Conservation (phyloP, 1,284 basidiomycete genomes). For the Ustilago sp. region DNA sequence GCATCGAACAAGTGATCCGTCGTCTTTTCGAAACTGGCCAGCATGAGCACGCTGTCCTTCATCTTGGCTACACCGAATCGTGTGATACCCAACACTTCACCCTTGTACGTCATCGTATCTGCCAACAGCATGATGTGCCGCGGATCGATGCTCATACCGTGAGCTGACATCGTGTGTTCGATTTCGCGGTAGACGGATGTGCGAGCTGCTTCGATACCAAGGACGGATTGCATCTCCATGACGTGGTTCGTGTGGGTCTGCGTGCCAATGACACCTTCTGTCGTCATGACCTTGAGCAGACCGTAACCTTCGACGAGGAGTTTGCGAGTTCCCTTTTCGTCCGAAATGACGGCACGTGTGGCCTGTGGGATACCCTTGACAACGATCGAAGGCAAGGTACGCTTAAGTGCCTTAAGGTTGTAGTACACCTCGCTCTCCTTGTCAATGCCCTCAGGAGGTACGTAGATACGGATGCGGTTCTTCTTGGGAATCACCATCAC, state of each 20-base stretch:
- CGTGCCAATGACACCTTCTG: slow-evolving; percentile 93
- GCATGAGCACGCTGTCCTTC: slow-evolving; percentile 99
- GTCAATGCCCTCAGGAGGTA: slow-evolving; percentile 73
- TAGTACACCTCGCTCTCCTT: slow-evolving; percentile 74
- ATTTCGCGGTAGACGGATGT: slow-evolving; percentile 94
- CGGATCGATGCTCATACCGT: slow-evolving; percentile 98
- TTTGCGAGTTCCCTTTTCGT: slow-evolving; percentile 67
- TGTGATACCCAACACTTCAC: slow-evolving; percentile 97
- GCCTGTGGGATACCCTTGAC: slow-evolving; percentile 67
- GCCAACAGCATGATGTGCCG: slow-evolving; percentile 98
- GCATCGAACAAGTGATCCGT: slow-evolving; percentile 99
- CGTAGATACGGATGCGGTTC: slow-evolving; percentile 85
- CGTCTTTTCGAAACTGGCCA: slow-evolving; percentile 99
- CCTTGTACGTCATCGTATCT: slow-evolving; percentile 99
- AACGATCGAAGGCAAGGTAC: slow-evolving; percentile 63
- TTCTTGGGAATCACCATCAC: slow-evolving; percentile 71
- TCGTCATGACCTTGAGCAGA: slow-evolving; percentile 96
- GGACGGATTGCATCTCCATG: slow-evolving; percentile 91
- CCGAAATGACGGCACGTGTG: slow-evolving; percentile 65
- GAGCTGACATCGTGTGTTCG: slow-evolving; percentile 94
- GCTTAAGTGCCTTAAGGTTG: slow-evolving; percentile 66
- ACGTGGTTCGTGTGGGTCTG: slow-evolving; percentile 96
- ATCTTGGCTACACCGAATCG: slow-evolving; percentile 99
- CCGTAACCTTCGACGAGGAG: slow-evolving; percentile 83
- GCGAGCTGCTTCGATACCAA: slow-evolving; percentile 97